phyloP scores from a whole-genome alignment of 164 flowering plant genomes.

The Magnolia changhungtana region DNA sequence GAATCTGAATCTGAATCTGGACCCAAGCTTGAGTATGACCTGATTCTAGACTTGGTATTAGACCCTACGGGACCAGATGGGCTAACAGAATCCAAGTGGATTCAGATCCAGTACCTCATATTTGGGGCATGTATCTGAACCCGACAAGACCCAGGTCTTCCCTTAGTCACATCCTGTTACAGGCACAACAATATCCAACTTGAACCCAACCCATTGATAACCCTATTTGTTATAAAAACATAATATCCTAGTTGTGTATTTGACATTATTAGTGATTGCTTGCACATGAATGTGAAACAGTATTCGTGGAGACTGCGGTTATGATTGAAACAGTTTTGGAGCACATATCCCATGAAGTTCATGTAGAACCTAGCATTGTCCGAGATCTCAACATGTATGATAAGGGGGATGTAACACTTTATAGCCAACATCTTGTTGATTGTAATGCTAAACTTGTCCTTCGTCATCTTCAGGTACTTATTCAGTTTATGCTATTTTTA shows the following conservation, averaged over 20 bases:
- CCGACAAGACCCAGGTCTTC: too few species aligned
- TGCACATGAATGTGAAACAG: conserved; percentile 5
- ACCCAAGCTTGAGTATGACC: too few species aligned
- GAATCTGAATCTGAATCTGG: too few species aligned
- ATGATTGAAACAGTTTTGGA: conserved; percentile 14
- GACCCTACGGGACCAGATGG: too few species aligned
- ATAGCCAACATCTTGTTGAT: conserved; percentile 9
- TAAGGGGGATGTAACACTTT: conserved; percentile 5
- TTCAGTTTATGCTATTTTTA: background rate
- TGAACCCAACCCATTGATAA: background rate
- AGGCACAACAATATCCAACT: background rate
- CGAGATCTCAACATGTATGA: conserved; percentile 13
- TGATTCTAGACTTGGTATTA: too few species aligned
- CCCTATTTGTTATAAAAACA: background rate
- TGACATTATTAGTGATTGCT: background rate
- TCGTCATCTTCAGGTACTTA: conserved; percentile 10
- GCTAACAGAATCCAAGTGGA: too few species aligned
- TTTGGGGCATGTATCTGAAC: too few species aligned
- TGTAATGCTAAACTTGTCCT: conserved; percentile 9
- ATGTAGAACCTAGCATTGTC: background rate
- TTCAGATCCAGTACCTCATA: too few species aligned
- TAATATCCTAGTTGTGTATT: background rate
- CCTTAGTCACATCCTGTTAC: background rate
- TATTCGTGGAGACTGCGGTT: conserved; percentile 10
- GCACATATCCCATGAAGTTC: conserved; percentile 8